phyloP scores from a whole-genome alignment of 2,329 filamentous ascomycete species.

The Beauveria bassiana region DNA sequence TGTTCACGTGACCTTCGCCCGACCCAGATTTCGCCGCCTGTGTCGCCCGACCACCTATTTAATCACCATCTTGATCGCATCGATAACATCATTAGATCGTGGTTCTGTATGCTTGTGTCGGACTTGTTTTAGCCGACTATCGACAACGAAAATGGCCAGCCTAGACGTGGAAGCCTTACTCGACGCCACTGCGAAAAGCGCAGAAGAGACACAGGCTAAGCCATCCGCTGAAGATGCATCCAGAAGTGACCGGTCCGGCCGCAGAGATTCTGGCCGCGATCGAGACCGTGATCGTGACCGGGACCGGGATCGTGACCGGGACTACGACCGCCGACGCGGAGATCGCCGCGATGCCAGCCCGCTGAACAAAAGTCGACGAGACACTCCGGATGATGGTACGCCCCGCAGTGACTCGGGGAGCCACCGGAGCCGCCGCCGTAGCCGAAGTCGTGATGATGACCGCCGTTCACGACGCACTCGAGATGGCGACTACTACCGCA shows the following conservation, averaged over 20 bases:
- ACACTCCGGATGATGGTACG: conserved; percentile 53
- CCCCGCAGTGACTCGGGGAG: conserved; percentile 70
- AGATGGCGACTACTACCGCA: conserved; percentile 63
- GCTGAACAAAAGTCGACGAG: conserved; percentile 34
- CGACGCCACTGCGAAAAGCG: conserved; percentile 68
- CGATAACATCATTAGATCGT: neutral
- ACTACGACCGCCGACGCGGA: conserved; percentile 41
- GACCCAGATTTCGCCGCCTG: conserved; percentile 5
- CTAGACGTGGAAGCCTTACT: conserved; percentile 83
- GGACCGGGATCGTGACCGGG: conserved; percentile 41
- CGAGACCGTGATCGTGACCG: conserved; percentile 53
- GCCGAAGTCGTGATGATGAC: conserved; percentile 69
- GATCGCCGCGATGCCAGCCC: conserved; percentile 51
- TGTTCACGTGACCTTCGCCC: neutral
- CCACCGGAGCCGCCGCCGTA: conserved; percentile 74
- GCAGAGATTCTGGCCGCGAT: conserved; percentile 47
- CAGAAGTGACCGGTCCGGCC: conserved; percentile 30
- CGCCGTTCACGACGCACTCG: conserved; percentile 66
- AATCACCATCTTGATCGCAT: neutral
- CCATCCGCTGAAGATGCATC: conserved; percentile 46
- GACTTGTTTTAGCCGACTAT: neutral
- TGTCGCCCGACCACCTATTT: neutral
- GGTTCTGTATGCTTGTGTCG: neutral
- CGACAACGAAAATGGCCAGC: conserved; percentile 35
- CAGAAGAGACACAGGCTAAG: conserved; percentile 40